Conservation (phyloP, 1,284 basidiomycete genomes). For the Xerocomus nothofagi region DNA sequence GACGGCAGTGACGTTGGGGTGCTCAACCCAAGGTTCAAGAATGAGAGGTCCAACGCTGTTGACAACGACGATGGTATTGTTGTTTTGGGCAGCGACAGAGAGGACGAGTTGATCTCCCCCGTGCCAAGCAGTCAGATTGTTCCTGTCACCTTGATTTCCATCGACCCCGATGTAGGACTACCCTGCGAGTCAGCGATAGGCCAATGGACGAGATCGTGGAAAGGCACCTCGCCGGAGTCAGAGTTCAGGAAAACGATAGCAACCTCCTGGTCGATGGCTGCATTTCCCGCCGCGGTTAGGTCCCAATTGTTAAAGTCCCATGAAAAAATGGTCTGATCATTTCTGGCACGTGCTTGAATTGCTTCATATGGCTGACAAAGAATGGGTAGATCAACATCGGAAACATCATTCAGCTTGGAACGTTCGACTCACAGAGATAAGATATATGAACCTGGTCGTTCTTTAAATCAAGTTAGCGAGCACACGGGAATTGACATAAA, state of each 20-base stretch:
- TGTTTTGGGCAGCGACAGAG: constrained; percentile 38
- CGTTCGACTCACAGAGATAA: constrained; percentile 36
- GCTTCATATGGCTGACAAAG: constrained; percentile 39
- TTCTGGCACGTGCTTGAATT: constrained; percentile 35
- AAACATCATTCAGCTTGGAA: not conserved
- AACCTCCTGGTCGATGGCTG: constrained; percentile 30
- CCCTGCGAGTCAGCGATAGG: constrained; percentile 6
- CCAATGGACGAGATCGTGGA: not conserved
- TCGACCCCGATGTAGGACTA: constrained; percentile 56
- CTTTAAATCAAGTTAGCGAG: constrained; percentile 21
- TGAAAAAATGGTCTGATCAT: constrained; percentile 36
- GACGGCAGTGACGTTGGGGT: constrained; percentile 51
- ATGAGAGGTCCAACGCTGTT: constrained; percentile 55
- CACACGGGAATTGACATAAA: not conserved
- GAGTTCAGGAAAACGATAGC: constrained; percentile 43
- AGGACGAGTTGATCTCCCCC: constrained; percentile 48
- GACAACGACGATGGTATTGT: constrained; percentile 59
- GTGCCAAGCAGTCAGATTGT: constrained; percentile 60
- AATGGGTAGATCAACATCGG: not conserved
- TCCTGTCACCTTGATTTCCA: constrained; percentile 45
- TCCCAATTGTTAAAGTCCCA: constrained; percentile 41
- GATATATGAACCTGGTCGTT: constrained; percentile 39
- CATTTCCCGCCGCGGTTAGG: constrained; percentile 27
- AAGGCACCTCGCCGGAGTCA: constrained; percentile 40
- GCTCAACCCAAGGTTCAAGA: constrained; percentile 54